Evolutionary conservation across 345 rosid species (phyloP).

Genomic region (Populus euphratica): DNA sequence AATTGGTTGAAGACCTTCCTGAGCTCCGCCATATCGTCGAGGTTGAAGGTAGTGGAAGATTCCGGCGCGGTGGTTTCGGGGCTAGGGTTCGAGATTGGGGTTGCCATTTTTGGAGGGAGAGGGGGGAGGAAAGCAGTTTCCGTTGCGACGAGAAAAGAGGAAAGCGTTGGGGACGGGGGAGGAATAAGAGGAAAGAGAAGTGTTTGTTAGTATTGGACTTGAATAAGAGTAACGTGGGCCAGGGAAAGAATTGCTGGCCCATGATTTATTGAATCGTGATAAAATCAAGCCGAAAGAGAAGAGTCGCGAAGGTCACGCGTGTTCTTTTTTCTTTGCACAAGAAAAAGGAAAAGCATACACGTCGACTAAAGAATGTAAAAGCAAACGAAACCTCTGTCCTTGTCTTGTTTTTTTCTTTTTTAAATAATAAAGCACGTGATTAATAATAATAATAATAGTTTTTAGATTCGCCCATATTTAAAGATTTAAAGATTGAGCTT

Average conservation of each 20-base stretch:
- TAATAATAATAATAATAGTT: too few relatives aligned
- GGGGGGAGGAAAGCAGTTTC: not conserved
- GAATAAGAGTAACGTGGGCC: too few relatives aligned
- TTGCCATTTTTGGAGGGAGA: not conserved
- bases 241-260: too few relatives aligned
- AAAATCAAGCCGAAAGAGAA: too few relatives aligned
- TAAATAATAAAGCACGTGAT: too few relatives aligned
- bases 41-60: not conserved
- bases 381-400: too few relatives aligned
- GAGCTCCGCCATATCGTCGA: slow-evolving; percentile 40
- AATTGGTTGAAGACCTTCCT: slow-evolving; percentile 65
- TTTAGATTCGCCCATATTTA: too few relatives aligned
- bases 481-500: too few relatives aligned
- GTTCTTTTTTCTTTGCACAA: too few relatives aligned
- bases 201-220: not conserved
- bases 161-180: not conserved
- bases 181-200: not conserved
- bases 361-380: not conserved
- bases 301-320: not conserved
- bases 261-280: too few relatives aligned
- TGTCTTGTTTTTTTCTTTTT: too few relatives aligned
- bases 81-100: not conserved
- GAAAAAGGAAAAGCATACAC: not conserved
- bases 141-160: not conserved
- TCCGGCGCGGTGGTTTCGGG: not conserved